Conservation (phyloP, 2,329 filamentous ascomycete genomes). For the Zymoseptoria pseudotritici region DNA sequence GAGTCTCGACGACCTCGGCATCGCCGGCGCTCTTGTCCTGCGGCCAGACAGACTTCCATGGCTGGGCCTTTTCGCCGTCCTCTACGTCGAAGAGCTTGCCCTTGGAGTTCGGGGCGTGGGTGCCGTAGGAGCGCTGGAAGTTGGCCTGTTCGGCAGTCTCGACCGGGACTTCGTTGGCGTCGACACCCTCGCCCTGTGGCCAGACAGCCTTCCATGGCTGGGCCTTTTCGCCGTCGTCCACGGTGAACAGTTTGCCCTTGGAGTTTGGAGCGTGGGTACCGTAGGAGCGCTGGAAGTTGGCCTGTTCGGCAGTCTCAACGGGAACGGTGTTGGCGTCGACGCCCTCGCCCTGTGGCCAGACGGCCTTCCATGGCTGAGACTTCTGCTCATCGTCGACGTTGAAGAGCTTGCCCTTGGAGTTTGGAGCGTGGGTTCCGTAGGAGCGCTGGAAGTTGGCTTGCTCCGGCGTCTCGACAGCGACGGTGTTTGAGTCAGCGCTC, state of each 20-base stretch:
- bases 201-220: constrained; percentile 7
- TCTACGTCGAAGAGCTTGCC: constrained; percentile 5
- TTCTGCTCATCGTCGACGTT: background rate
- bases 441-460: constrained; percentile 4
- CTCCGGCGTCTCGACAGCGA: background rate
- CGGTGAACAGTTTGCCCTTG: constrained; percentile 4
- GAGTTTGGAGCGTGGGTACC: constrained; percentile 6
- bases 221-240: background rate
- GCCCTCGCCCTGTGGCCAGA: constrained; percentile 2
- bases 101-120: constrained; percentile 6
- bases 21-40: background rate
- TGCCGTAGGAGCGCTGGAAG: constrained; percentile 4
- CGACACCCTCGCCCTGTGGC: constrained; percentile 1
- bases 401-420: constrained; percentile 5
- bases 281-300: constrained; percentile 4
- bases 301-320: background rate
- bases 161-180: background rate
- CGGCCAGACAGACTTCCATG: constrained; percentile 5
- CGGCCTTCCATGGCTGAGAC: constrained; percentile 5
- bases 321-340: background rate
- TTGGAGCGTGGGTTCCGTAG: constrained; percentile 4
- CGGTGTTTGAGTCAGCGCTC: background rate
- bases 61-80: constrained; percentile 1
- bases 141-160: constrained; percentile 2
- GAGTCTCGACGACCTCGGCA: background rate